Base-by-base conservation (phyloP, 2,329 filamentous ascomycete genomes). In the Ilyonectria mors-panacis region DNA sequence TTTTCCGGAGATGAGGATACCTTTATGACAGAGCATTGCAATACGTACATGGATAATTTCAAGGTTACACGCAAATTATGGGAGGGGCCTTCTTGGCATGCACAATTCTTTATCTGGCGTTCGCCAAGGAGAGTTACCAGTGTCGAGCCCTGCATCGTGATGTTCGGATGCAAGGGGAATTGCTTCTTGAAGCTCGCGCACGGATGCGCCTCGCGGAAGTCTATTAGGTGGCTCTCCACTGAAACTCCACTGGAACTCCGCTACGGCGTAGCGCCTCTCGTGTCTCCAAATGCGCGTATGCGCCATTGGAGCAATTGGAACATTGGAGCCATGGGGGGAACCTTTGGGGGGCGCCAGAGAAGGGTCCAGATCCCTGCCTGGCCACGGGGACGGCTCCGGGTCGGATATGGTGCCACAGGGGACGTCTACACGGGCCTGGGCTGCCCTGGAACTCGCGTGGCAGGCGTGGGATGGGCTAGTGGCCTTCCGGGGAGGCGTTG, bases 361-460 rank as follows among this genome's bases (percentile, higher is more conserved):
- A 33, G 30, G 30, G 30, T 9, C 30, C 30, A 7, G 8, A 33
- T 33, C 30, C 30, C 30, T 39, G 15, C 13, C 13, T 19, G 15
- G 39, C 39, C 17, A n/a, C 39, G 17, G 47, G 47, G 21, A 50
- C 6, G 47, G 26, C 19, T n/a, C 8, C 39, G 15, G 39, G 39
- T 12, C 30, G 19, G 47, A 23, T 6, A 23, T 26, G 47, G 21
- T 30, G 26, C 47, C 47, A 30, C 21, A 30, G 21, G 47, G 21
- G 47, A n/a, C 39, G 15, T n/a, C 50, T 33, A 54, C 26, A 30
- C 50, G 39, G 37, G 19, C 51, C 30, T 21, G 5, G 23, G 42
- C 50, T 33, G 62, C 37, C 56, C 56, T 42, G 37, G 39, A 51
- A 23, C 62, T 60, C 62, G 48, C 62, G 56, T 65, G 62, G 62